Percentiles rank a stretch among this genome's conserved stretches.
phyloP scores from a whole-genome alignment of 768 basidiomycete species.

The Lentinula edodes region DNA sequence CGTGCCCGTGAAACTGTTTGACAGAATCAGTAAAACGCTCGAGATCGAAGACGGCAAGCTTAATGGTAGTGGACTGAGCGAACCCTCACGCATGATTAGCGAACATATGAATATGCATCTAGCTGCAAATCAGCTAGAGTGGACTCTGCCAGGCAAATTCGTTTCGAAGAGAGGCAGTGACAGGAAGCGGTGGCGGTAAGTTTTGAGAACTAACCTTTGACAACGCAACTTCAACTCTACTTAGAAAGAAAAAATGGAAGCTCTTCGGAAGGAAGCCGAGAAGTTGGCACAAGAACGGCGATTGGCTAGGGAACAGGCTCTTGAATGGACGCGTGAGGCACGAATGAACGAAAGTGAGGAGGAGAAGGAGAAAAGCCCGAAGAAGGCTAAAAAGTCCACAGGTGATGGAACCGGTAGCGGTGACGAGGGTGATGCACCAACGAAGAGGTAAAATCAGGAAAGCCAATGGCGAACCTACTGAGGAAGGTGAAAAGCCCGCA shows the following conservation, averaged over 20 bases:
- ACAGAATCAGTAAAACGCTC: slow-evolving; percentile 63
- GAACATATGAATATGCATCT: slow-evolving; percentile 85
- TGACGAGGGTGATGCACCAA: slow-evolving; percentile 58
- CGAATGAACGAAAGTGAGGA: slow-evolving; percentile 70
- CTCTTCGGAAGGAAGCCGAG: slow-evolving; percentile 64
- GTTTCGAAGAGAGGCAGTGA: slow-evolving; percentile 75
- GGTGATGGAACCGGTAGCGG: slow-evolving; percentile 36
- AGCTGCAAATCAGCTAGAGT: slow-evolving; percentile 60
- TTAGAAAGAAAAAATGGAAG: slow-evolving; percentile 59
- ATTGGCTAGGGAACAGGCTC: slow-evolving; percentile 70
- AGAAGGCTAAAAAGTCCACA: slow-evolving; percentile 50
- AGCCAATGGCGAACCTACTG: slow-evolving; percentile 36
- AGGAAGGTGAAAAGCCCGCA: slow-evolving; percentile 55
- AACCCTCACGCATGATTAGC: slow-evolving; percentile 46
- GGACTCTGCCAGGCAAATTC: slow-evolving; percentile 67
- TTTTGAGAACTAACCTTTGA: slow-evolving; percentile 4
- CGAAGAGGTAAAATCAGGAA: slow-evolving; percentile 72
- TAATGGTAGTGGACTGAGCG: slow-evolving; percentile 33
- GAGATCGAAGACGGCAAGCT: slow-evolving; percentile 52
- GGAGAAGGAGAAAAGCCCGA: slow-evolving; percentile 63
- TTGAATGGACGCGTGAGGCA: slow-evolving; percentile 69
- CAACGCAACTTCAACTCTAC: not conserved
- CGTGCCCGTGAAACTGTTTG: slow-evolving; percentile 81
- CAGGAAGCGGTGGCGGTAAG: slow-evolving; percentile 63
- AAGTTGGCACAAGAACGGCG: slow-evolving; percentile 77